These are phyloP conservation scores for Gorgonomyces haynaldii DNA, from an alignment of 192 early-diverging fungal genomes.

Conservation along the genomic window DNA sequence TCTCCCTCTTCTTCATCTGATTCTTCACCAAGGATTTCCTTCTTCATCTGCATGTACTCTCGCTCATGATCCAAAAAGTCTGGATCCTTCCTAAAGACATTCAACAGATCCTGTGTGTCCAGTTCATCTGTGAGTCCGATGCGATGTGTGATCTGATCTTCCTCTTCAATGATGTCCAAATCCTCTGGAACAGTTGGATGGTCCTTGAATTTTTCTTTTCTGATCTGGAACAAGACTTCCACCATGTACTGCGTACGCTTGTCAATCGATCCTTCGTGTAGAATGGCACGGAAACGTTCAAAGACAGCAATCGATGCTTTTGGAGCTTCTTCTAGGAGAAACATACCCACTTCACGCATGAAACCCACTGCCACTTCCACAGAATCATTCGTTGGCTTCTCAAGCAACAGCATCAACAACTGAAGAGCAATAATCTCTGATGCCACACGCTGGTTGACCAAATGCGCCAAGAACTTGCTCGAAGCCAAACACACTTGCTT, in stretches of 20 bases:
- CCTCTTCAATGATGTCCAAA: slow-evolving; percentile 84
- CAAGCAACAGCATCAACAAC: slow-evolving; percentile 66
- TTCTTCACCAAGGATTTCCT: slow-evolving; percentile 75
- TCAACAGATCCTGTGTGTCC: slow-evolving; percentile 65
- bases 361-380: slow-evolving; percentile 93
- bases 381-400: slow-evolving; percentile 85
- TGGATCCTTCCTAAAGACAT: slow-evolving; percentile 74
- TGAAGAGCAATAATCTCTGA: slow-evolving; percentile 85
- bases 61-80: slow-evolving; percentile 73
- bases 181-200: slow-evolving; percentile 63
- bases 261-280: slow-evolving; percentile 90
- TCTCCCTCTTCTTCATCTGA: slow-evolving; percentile 45
- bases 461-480: slow-evolving; percentile 79
- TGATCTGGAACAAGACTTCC: slow-evolving; percentile 88
- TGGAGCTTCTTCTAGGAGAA: slow-evolving; percentile 65
- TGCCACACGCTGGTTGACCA: slow-evolving; percentile 81
- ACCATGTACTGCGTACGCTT: slow-evolving; percentile 97
- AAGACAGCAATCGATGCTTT: slow-evolving; percentile 73
- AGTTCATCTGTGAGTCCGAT: slow-evolving; percentile 74
- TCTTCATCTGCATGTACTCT: slow-evolving; percentile 67
- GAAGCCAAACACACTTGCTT: slow-evolving; percentile 77
- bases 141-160: slow-evolving; percentile 90
- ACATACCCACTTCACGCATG: slow-evolving; percentile 78
- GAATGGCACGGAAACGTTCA: slow-evolving; percentile 80
- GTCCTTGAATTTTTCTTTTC: slow-evolving; percentile 89